These are phyloP conservation scores for Cyberlindnera mrakii DNA, from an alignment of 805 yeast species.

Conservation along the genomic window DNA sequence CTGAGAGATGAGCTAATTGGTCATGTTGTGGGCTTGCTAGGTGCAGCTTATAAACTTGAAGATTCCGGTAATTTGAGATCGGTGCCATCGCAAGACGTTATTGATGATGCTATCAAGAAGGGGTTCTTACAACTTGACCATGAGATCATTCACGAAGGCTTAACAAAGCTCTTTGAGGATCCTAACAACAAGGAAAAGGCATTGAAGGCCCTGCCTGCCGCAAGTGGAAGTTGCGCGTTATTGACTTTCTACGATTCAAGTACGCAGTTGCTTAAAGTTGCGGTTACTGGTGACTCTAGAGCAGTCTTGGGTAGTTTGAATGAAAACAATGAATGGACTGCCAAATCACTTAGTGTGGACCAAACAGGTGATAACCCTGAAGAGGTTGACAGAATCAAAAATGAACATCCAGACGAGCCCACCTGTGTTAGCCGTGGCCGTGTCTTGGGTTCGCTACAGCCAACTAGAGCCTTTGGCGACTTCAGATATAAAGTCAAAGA, in stretches of 20 bases:
- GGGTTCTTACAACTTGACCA: slow-evolving; percentile 84
- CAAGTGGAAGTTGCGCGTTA: slow-evolving; percentile 92
- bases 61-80: slow-evolving; percentile 40
- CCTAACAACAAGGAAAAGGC: slow-evolving; percentile 57
- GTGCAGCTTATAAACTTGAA: slow-evolving; percentile 53
- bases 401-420: slow-evolving; percentile 85
- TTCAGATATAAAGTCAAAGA: slow-evolving; percentile 84
- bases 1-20: slow-evolving; percentile 74
- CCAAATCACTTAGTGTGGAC: slow-evolving; percentile 77
- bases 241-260: slow-evolving; percentile 81
- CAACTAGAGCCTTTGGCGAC: slow-evolving; percentile 95
- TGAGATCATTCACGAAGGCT: slow-evolving; percentile 73
- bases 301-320: slow-evolving; percentile 77
- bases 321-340: slow-evolving; percentile 74
- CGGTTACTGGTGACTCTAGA: slow-evolving; percentile 94
- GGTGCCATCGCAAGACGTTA: slow-evolving; percentile 60
- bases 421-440: slow-evolving; percentile 81
- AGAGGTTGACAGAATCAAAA: slow-evolving; percentile 75
- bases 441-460: slow-evolving; percentile 88
- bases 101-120: slow-evolving; percentile 72
- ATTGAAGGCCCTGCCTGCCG: slow-evolving; percentile 74
- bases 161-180: slow-evolving; percentile 60
- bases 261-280: slow-evolving; percentile 69
- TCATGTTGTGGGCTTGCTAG: slow-evolving; percentile 71
- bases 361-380: slow-evolving; percentile 91